Conservation (phyloP, 495 filamentous ascomycete species). For the Trichoderma reesei region DNA sequence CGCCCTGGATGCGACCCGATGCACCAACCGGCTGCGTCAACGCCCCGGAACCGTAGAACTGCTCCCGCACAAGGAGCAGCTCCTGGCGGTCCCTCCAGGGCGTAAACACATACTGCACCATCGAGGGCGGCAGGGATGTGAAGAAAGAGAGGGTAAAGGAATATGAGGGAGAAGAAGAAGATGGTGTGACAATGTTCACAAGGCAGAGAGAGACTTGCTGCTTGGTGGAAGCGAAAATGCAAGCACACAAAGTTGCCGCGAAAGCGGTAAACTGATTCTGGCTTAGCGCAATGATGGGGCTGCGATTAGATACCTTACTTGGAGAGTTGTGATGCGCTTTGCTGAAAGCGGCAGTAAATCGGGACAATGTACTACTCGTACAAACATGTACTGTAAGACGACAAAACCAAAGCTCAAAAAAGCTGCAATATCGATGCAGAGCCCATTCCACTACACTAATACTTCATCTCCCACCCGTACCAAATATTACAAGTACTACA, state of each 20-base stretch:
- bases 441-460: no score
- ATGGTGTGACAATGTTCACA: background rate
- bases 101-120: constrained; percentile 70
- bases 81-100: constrained; percentile 63
- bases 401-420: no score
- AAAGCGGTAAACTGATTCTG: background rate
- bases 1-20: background rate
- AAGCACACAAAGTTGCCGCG: background rate
- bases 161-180: background rate
- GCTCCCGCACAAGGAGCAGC: constrained; percentile 53
- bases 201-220: background rate
- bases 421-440: no score
- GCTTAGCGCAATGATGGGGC: background rate
- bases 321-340: background rate
- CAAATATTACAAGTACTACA: no score
- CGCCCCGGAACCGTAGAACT: constrained; percentile 44
- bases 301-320: background rate
- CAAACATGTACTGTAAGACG: no score
- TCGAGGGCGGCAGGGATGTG: constrained; percentile 19
- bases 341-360: background rate
- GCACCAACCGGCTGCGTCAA: background rate
- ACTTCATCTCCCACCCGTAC: no score
- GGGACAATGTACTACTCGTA: no score
- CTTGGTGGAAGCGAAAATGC: background rate
- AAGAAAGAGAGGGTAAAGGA: background rate